These are phyloP conservation scores for Massarina eburnea DNA, from an alignment of 2,329 filamentous ascomycete species.

Conservation along the genomic window DNA sequence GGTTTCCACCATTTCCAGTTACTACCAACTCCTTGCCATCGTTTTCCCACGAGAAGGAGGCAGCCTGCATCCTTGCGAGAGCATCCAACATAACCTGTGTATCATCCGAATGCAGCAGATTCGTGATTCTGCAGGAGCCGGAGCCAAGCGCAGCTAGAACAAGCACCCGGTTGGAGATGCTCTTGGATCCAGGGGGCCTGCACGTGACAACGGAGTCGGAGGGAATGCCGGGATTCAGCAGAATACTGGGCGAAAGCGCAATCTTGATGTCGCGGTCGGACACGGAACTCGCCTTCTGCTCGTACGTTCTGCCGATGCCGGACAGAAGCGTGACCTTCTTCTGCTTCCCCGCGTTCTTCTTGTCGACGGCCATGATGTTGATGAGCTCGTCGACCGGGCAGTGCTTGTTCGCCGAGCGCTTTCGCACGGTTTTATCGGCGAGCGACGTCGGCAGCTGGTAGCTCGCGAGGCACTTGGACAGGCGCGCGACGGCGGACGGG, in stretches of 20 bases:
- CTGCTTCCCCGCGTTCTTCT: conserved; percentile 94
- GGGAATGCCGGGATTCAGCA: conserved; percentile 72
- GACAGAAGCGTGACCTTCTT: conserved; percentile 96
- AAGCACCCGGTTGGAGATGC: conserved; percentile 92
- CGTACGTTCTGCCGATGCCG: conserved; percentile 83
- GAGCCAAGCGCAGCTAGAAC: conserved; percentile 89
- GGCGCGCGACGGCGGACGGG: conserved; percentile 82
- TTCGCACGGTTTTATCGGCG: conserved; percentile 78
- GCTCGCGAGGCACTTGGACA: conserved; percentile 91
- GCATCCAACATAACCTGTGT: conserved; percentile 96
- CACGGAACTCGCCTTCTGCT: conserved; percentile 87
- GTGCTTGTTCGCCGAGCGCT: conserved; percentile 79
- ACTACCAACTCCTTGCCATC: conserved; percentile 90
- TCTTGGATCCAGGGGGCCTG: conserved; percentile 92
- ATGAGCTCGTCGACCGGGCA: conserved; percentile 86
- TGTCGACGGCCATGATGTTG: conserved; percentile 95
- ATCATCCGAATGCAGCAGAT: conserved; percentile 93
- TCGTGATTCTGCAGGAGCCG: conserved; percentile 84
- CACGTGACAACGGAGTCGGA: conserved; percentile 69
- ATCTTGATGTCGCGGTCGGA: conserved; percentile 80
- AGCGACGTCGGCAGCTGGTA: conserved; percentile 87
- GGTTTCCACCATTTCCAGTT: conserved; percentile 82
- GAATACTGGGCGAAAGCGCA: conserved; percentile 76
- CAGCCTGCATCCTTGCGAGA: conserved; percentile 80
- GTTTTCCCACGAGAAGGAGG: conserved; percentile 90